Base-by-base conservation (phyloP, 352 stramenopile species). In the Pythium scleroteichum region DNA sequence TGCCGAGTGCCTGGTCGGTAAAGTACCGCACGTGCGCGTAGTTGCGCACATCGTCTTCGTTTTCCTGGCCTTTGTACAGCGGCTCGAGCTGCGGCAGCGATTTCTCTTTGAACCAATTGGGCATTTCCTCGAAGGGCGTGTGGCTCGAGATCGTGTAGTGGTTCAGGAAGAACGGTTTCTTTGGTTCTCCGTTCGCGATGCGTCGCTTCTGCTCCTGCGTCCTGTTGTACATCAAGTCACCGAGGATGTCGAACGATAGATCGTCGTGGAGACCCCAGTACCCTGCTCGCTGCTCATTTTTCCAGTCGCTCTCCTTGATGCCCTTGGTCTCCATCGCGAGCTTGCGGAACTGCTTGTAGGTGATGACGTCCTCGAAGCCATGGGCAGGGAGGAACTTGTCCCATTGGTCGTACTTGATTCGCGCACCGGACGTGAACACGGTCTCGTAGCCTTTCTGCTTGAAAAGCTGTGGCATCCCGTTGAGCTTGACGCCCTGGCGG, bases 131-230 rank as follows among this genome's bases (percentile, higher is more conserved):
- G 44, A 73, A 87, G 14, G 70, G 70, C 2, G 62, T 68, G 63
- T 87, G 78, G 19, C 72, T 85, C 4, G 72, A 83, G 61, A 87
- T 84, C 3, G 77, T 84, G 54, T 87, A 87, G 42, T 82, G 73
- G 4, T 67, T 83, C 16, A 82, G 45, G 53, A 83, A 87, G 9
- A 82, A 64, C 9, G 77, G 77, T 32, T 53, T 74, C 60, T 84
- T 87, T 1, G 59, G 41, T 7, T 79, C 44, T 19, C 3, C 33
- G 41, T 33, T 23, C 9, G 24, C 26, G 16, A 75, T 41, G 0
- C 64, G 75, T 10, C 62, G 45, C 0, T 44, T 51, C 52, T 87
- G 73, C 38, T 72, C 65, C 2, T 19, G 50, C 3, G 68, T 79
- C 38, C 75, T 77, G 50, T 82, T 82, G 24, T 74, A 46, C 8